Evolutionary conservation across 345 rosid genomes (phyloP), one percentile per base, ranked within the genome.

Genomic region (Eucalyptus sp.): DNA sequence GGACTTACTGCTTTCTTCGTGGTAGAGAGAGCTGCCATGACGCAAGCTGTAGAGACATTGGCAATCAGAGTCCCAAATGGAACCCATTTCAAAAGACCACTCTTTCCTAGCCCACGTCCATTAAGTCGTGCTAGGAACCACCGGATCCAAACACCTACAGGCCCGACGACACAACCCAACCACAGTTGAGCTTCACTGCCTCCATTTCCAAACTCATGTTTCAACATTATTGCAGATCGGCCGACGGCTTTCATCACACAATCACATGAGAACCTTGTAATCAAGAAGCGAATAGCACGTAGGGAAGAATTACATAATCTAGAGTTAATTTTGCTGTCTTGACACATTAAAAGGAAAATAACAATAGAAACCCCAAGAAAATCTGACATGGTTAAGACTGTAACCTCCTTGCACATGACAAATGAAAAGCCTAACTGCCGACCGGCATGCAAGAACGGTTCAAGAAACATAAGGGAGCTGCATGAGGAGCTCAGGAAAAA

Each of bases 141-240:
- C 94, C 99, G 96, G 80, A 95, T 95, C 99, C 99, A 98, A 17
- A 97, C 99, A 58, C 99, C 99, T 16, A 94, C 88, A 1, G 97
- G 94, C 50, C 93, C 99, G 88, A 95, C 96, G 71, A 93, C 86
- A 92, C 98, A 98, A 86, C 95, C 99, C 88, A 96, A 86, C 98
- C 99, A 97, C 83, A 98, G 92, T 80, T 98, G 92, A 87, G 96
- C 94, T 25, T 79, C 91, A 51, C 93, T 93, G 88, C 94, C 91
- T 58, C 92, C 93, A 50, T 90, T 91, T 83, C 91, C 89, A 56
- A 95, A 95, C 87, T 95, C 94, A 87, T 94, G 84, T 89, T 91
- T 92, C 58, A 95, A 90, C 79, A 93, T 89, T 29, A 80, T 80
- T 49, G 91, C 93, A 90, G 41, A 41, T 41, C 41, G 41, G 41